phyloP scores from a whole-genome alignment of 306 rosid species.

The Phaseolus lunatus region DNA sequence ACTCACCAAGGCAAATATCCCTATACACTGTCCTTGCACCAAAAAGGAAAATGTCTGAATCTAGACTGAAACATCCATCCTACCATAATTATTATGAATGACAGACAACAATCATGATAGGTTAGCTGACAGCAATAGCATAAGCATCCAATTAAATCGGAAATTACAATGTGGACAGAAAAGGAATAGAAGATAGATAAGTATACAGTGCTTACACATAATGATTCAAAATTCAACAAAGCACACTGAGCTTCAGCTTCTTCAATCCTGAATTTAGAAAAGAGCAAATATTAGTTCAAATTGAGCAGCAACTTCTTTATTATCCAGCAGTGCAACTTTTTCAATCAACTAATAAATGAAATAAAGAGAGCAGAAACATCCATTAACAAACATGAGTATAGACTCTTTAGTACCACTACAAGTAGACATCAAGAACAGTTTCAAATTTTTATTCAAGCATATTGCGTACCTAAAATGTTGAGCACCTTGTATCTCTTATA shows the following conservation, averaged over 20 bases:
- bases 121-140: slow-evolving; percentile 37
- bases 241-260: slow-evolving; percentile 96
- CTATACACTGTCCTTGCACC: slow-evolving; percentile 85
- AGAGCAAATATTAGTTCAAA: slow-evolving; percentile 25
- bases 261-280: slow-evolving; percentile 67
- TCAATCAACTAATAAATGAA: slow-evolving; percentile 24
- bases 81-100: slow-evolving; percentile 40
- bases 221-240: slow-evolving; percentile 67
- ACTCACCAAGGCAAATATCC: slow-evolving; percentile 85
- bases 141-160: slow-evolving; percentile 30
- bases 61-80: slow-evolving; percentile 88
- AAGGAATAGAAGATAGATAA: background rate
- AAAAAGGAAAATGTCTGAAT: slow-evolving; percentile 86
- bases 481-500: slow-evolving; percentile 26
- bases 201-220: slow-evolving; percentile 64
- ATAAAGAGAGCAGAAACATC: slow-evolving; percentile 8
- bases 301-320: slow-evolving; percentile 1
- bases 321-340: slow-evolving; percentile 32
- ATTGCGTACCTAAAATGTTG: background rate
- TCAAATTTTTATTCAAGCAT: slow-evolving; percentile 21
- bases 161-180: slow-evolving; percentile 24
- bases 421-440: slow-evolving; percentile 26
- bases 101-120: slow-evolving; percentile 25
- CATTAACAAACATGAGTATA: background rate
- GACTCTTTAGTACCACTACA: background rate